These are phyloP conservation scores for Triglochin maritima DNA, from an alignment of 106 monocot genomes.

Conservation along the genomic window DNA sequence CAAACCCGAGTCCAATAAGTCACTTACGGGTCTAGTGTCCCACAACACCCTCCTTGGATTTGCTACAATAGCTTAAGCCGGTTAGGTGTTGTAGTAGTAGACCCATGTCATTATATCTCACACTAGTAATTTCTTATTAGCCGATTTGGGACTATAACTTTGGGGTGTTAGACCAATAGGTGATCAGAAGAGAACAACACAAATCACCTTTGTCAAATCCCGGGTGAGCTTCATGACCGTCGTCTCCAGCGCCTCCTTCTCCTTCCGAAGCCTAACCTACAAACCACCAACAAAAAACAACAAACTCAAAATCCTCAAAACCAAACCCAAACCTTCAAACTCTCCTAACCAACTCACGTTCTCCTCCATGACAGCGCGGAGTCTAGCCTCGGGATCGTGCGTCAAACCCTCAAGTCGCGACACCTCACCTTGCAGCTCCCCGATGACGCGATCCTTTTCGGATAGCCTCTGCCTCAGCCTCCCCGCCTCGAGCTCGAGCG, in stretches of 20 bases:
- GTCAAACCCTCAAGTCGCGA: conserved; percentile 35
- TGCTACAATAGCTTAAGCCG: no score
- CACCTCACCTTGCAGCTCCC: conserved; percentile 50
- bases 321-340: background rate
- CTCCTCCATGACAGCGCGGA: conserved; percentile 32
- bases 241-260: conserved; percentile 40
- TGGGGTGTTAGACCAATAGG: no score
- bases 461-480: conserved; percentile 34
- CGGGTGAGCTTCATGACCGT: conserved; percentile 42
- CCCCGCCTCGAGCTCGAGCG: conserved; percentile 42
- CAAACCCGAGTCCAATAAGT: no score
- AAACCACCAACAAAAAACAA: conserved; percentile 1
- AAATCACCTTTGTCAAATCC: conserved; percentile 63
- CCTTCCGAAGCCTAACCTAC: conserved; percentile 52
- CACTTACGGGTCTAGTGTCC: no score
- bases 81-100: no score
- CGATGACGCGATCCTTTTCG: conserved; percentile 47
- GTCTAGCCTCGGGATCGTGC: conserved; percentile 35
- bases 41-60: no score
- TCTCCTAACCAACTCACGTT: conserved; percentile 33
- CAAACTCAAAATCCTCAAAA: background rate
- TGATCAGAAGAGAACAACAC: background rate
- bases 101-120: no score
- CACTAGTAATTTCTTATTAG: no score
- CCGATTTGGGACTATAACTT: no score